Conservation (phyloP, 2,329 filamentous ascomycete genomes). For the Monilinia fructigena region DNA sequence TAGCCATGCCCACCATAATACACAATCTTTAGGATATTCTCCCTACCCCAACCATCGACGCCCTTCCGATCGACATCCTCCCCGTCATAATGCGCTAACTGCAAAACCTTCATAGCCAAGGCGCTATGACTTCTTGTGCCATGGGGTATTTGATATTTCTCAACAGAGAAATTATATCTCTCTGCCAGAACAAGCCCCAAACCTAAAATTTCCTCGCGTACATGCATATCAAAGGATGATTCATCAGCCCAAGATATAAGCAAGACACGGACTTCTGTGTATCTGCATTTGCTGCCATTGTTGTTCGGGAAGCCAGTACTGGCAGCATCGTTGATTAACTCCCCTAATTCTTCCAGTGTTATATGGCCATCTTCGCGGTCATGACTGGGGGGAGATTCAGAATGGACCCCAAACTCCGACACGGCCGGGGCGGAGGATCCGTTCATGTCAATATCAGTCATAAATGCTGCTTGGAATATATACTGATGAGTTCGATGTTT, state of each 20-base stretch:
- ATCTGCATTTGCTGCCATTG: background rate
- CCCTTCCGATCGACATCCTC: too few species aligned
- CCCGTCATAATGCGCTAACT: background rate
- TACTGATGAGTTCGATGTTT: background rate
- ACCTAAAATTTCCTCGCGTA: background rate
- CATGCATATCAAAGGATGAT: background rate
- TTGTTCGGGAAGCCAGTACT: background rate
- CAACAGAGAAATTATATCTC: background rate
- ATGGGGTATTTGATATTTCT: background rate
- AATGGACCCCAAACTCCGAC: background rate
- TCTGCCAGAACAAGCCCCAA: background rate
- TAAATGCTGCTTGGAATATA: background rate
- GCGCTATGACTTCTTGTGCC: background rate
- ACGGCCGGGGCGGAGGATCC: background rate
- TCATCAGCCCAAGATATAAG: background rate
- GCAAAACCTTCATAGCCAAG: background rate
- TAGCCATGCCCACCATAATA: background rate
- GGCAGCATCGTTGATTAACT: background rate
- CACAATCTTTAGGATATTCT: background rate
- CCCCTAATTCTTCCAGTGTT: background rate
- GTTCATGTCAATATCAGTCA: background rate
- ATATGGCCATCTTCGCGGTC: background rate
- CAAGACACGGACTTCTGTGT: background rate
- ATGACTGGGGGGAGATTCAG: background rate
- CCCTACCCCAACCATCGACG: background rate